A percentile compares a stretch with the other conserved stretches of the same genome.
phyloP scores from a whole-genome alignment of 2,329 filamentous ascomycete species.

The Nannizzia gypsea region DNA sequence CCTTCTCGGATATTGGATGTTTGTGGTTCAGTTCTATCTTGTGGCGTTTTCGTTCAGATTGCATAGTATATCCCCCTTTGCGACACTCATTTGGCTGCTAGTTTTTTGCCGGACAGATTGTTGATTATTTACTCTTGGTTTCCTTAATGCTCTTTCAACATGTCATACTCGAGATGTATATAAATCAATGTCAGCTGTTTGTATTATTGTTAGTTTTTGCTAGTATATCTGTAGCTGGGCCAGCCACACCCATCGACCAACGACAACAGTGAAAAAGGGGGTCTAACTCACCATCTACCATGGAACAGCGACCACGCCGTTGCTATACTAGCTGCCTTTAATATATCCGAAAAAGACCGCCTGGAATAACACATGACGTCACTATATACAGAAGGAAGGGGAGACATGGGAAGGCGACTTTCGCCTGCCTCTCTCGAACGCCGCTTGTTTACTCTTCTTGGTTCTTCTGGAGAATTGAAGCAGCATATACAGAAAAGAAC shows the following conservation, averaged over 20 bases:
- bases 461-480: neutral
- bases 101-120: neutral
- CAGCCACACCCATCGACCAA: neutral
- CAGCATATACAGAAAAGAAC: neutral
- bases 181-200: neutral
- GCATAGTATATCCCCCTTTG: neutral
- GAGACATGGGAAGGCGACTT: neutral
- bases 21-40: neutral
- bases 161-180: neutral
- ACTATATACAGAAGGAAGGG: neutral
- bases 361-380: neutral
- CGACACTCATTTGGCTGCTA: neutral
- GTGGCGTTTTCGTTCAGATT: neutral
- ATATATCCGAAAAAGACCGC: neutral
- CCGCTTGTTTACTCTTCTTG: neutral
- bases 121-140: neutral
- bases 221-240: neutral
- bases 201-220: neutral
- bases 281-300: neutral
- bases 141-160: neutral
- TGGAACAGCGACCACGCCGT: neutral
- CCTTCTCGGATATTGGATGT: neutral
- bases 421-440: neutral
- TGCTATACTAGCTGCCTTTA: neutral
- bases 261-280: neutral